phyloP scores from a whole-genome alignment of 129 eudicot genomes.

The Flaveria sonorensis region DNA sequence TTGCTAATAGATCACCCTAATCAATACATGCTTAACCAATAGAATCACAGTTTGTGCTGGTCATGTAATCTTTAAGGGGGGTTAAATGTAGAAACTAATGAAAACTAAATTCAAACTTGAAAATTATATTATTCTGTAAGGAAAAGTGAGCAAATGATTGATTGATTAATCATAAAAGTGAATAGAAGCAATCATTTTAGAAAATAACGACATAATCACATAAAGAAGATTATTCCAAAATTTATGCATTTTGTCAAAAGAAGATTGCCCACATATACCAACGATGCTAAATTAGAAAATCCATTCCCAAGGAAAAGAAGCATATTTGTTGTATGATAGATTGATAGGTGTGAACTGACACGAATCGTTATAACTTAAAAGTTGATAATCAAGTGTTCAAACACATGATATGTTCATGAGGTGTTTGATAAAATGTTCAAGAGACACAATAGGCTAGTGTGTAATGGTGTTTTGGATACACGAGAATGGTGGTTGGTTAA shows the following conservation, averaged over 20 bases:
- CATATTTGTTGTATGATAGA: neutral
- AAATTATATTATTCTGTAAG: neutral
- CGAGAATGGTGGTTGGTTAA: no score
- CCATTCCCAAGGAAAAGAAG: neutral
- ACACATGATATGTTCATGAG: neutral
- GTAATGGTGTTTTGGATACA: no score
- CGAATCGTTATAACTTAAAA: neutral
- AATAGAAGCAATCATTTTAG: neutral
- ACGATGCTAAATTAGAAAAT: conserved; percentile 1
- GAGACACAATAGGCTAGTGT: no score
- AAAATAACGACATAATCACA: neutral
- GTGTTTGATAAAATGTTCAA: neutral
- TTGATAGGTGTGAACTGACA: neutral
- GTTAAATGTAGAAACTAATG: no score
- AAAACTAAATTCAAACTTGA: no score
- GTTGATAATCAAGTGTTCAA: neutral
- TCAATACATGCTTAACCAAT: no score
- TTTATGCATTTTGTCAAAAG: conserved; percentile 14
- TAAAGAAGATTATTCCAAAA: conserved; percentile 5
- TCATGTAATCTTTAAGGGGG: no score
- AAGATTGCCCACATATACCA: neutral
- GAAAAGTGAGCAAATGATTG: neutral
- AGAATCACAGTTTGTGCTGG: no score
- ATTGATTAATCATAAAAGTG: conserved; percentile 4
- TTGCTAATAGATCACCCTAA: no score